phyloP scores from a whole-genome alignment of 2,329 filamentous ascomycete species.

The Fonsecaea multimorphosa region DNA sequence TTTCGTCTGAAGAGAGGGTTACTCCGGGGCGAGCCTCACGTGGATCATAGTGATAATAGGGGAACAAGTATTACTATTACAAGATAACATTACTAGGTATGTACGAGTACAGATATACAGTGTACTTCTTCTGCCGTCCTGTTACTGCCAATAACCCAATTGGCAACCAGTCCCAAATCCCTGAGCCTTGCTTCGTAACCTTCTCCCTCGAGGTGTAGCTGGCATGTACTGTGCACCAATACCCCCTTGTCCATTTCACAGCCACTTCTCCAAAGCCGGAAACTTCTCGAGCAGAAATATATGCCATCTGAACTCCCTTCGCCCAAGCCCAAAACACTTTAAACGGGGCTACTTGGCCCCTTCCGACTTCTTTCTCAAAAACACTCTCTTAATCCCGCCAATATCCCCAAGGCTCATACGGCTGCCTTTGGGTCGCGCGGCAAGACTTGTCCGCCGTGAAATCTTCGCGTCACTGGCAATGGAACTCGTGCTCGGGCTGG shows the following conservation, averaged over 20 bases:
- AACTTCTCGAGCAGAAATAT: not conserved
- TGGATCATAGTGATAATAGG: not conserved
- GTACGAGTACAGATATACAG: not conserved
- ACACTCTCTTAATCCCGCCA: conserved; percentile 39
- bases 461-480: conserved; percentile 20
- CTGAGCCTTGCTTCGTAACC: not conserved
- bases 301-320: not conserved
- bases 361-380: conserved; percentile 37
- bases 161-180: not conserved
- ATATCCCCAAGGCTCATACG: conserved; percentile 39
- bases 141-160: not conserved
- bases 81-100: not conserved
- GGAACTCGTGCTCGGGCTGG: conserved; percentile 26
- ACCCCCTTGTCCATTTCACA: not conserved
- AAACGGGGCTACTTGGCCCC: conserved; percentile 5
- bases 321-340: not conserved
- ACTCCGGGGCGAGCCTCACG: not conserved
- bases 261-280: not conserved
- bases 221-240: conserved; percentile 14
- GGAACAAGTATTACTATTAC: not conserved
- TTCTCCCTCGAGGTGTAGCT: not conserved
- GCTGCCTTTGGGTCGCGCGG: conserved; percentile 21
- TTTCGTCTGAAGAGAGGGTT: no score
- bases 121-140: not conserved
- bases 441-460: conserved; percentile 18